Evolutionary conservation across 129 eudicot species (phyloP).

Genomic region (Tagetes patula): DNA sequence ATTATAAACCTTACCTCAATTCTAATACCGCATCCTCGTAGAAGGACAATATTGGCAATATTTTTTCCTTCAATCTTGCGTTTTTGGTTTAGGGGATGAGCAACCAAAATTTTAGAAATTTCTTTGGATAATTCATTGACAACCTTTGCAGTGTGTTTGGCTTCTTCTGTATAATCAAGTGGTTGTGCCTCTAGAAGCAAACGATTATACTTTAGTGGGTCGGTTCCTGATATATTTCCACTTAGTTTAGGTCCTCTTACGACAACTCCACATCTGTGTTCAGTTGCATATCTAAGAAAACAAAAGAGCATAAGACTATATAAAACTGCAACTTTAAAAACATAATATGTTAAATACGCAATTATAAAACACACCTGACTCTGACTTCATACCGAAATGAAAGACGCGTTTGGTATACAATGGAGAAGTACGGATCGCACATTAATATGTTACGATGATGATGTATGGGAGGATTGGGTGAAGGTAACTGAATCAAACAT

Average conservation of each 20-base stretch:
- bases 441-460: no score
- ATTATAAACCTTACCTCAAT: conserved; percentile 59
- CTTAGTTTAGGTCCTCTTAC: conserved; percentile 93
- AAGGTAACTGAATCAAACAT: no score
- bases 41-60: conserved; percentile 83
- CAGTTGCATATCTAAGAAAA: conserved; percentile 86
- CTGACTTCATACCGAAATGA: conserved; percentile 68
- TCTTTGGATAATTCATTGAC: conserved; percentile 86
- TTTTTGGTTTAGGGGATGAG: conserved; percentile 75
- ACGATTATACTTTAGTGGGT: conserved; percentile 90
- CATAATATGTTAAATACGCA: neutral
- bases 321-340: no score
- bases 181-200: conserved; percentile 73
- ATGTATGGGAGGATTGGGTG: no score
- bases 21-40: conserved; percentile 97
- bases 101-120: conserved; percentile 65
- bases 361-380: conserved; percentile 73
- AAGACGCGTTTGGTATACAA: conserved; percentile 39
- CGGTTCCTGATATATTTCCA: conserved; percentile 98
- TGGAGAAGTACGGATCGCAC: conserved; percentile 37
- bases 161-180: conserved; percentile 88
- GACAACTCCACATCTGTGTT: conserved; percentile 98
- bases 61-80: conserved; percentile 84
- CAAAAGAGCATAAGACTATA: no score
- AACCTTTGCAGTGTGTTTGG: conserved; percentile 81